Evolutionary conservation across 1,284 basidiomycete genomes (phyloP).

Genomic region (Leccinum cinnamomeum): DNA sequence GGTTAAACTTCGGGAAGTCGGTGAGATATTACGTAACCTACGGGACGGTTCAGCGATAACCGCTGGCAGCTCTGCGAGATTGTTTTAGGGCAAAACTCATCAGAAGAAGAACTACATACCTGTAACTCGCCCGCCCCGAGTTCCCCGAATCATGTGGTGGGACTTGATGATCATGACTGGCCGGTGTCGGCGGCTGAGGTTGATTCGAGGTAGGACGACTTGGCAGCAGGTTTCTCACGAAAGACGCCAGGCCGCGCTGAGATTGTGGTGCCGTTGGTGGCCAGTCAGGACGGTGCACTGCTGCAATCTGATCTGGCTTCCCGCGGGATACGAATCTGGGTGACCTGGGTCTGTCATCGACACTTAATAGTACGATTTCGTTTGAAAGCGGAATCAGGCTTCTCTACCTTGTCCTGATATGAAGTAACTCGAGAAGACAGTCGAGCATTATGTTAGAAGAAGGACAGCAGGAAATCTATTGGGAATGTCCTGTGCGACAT

Average conservation of each 20-base stretch:
- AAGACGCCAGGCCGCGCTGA: neutral
- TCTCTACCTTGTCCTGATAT: slow-evolving; percentile 1
- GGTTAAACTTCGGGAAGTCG: neutral
- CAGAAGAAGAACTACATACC: slow-evolving; percentile 2
- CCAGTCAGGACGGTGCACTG: neutral
- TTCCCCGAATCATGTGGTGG: neutral
- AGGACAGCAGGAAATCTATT: neutral
- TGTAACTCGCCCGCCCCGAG: neutral
- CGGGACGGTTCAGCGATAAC: neutral
- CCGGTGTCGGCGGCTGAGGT: neutral
- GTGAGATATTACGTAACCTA: too few relatives aligned
- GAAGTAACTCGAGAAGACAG: neutral
- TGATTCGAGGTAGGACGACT: neutral
- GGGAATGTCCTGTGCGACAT: neutral
- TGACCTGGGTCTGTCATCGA: neutral
- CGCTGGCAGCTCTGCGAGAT: neutral
- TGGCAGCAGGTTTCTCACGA: neutral
- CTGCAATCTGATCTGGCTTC: accelerated
- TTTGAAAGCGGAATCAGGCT: neutral
- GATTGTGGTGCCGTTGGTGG: neutral
- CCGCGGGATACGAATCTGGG: slow-evolving; percentile 9
- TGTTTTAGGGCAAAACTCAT: neutral
- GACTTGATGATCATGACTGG: neutral
- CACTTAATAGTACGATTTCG: neutral
- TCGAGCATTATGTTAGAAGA: neutral